Conservation (phyloP, 345 rosid species). For the Dipteronia dyeriana region DNA sequence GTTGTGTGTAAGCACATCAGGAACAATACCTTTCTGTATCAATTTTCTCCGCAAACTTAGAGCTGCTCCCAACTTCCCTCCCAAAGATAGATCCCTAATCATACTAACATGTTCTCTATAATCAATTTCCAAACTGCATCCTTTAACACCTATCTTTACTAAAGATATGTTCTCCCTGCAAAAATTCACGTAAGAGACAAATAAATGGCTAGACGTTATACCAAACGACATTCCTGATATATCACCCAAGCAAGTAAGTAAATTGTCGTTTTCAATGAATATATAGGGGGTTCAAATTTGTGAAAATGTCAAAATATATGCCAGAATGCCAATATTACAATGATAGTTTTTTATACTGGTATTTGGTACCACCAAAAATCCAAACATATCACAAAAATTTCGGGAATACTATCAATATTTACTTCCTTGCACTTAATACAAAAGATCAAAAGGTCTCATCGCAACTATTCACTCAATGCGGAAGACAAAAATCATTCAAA, state of each 20-base stretch:
- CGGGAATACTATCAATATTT: neutral
- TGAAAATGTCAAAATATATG: neutral
- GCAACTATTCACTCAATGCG: neutral
- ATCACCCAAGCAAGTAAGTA: neutral
- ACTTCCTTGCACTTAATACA: neutral
- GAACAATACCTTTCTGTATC: slow-evolving; percentile 51
- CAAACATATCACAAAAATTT: too few relatives aligned
- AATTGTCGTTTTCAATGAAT: neutral
- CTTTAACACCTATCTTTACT: slow-evolving; percentile 25
- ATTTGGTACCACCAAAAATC: too few relatives aligned
- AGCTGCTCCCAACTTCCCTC: slow-evolving; percentile 69
- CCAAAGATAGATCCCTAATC: slow-evolving; percentile 56
- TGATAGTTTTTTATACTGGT: too few relatives aligned
- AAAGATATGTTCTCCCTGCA: slow-evolving; percentile 58
- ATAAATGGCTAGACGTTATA: neutral
- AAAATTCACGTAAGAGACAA: slow-evolving; percentile 15
- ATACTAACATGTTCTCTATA: slow-evolving; percentile 31
- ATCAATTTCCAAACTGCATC: slow-evolving; percentile 23
- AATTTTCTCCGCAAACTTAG: slow-evolving; percentile 56
- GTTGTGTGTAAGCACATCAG: slow-evolving; percentile 67
- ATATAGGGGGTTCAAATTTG: too few relatives aligned
- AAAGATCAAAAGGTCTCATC: neutral
- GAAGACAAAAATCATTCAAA: neutral
- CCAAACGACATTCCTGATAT: neutral
- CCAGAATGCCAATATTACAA: neutral